Evolutionary conservation across 2,329 filamentous ascomycete genomes (phyloP).

Genomic region (Domatiomyces globalis): DNA sequence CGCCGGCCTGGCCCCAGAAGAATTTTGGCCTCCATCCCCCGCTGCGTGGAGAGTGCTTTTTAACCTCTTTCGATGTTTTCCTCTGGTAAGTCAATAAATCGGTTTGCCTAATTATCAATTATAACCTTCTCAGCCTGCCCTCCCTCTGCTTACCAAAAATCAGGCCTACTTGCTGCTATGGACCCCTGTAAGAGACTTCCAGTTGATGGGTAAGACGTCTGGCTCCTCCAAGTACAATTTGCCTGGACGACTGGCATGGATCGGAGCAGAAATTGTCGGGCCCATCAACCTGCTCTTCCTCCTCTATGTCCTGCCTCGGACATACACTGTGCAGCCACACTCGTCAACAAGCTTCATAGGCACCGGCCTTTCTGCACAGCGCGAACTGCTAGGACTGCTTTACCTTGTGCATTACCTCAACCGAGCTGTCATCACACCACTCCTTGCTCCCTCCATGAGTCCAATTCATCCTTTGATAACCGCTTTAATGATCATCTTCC

Average conservation of each 20-base stretch:
- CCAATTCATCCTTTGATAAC: constrained; percentile 65
- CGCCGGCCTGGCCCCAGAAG: constrained; percentile 1
- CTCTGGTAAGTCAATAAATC: constrained; percentile 24
- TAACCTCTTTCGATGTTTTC: constrained; percentile 30
- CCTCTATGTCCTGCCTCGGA: constrained; percentile 50
- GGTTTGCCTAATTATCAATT: neutral
- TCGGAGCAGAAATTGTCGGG: constrained; percentile 72
- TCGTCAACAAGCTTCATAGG: constrained; percentile 9
- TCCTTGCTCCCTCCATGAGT: constrained; percentile 79
- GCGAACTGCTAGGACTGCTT: constrained; percentile 25
- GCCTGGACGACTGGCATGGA: constrained; percentile 78
- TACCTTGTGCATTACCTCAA: constrained; percentile 78
- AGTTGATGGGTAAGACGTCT: constrained; percentile 88
- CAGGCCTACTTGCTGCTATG: constrained; percentile 59
- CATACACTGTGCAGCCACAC: constrained; percentile 20
- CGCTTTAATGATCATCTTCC: constrained; percentile 53
- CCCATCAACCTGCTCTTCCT: constrained; percentile 66
- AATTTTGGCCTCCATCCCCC: constrained; percentile 28
- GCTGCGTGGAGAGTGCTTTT: constrained; percentile 25
- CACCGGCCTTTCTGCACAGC: constrained; percentile 22
- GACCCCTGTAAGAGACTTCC: constrained; percentile 31
- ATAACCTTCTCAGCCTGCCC: neutral
- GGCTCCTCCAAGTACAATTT: constrained; percentile 53
- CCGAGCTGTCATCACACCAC: constrained; percentile 68
- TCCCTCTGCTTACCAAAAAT: constrained; percentile 15